These are phyloP conservation scores for Lepidium didymum DNA, from an alignment of 345 rosid genomes.

Conservation along the genomic window DNA sequence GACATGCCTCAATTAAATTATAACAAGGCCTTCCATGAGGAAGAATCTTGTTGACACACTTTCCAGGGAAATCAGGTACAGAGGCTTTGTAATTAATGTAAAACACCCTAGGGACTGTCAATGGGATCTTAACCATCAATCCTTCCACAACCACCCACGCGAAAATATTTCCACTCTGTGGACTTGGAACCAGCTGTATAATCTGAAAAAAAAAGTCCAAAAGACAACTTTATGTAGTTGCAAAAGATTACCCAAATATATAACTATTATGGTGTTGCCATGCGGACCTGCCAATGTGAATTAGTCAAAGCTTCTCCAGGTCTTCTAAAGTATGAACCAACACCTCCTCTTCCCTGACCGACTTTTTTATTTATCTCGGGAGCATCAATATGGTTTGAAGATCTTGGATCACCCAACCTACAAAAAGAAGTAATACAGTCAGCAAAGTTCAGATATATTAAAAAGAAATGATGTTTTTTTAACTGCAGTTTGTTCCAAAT, in stretches of 20 bases:
- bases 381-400: conserved; percentile 28
- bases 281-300: conserved; percentile 79
- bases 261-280: not conserved
- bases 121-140: conserved; percentile 84
- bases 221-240: conserved; percentile 9
- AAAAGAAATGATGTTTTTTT: conserved; percentile 4
- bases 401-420: conserved; percentile 43
- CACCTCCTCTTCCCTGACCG: conserved; percentile 45
- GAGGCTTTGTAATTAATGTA: conserved; percentile 73
- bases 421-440: conserved; percentile 21
- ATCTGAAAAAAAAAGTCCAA: conserved; percentile 46
- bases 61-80: conserved; percentile 63
- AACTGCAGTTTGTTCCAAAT: conserved; percentile 1
- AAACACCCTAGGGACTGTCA: conserved; percentile 69
- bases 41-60: conserved; percentile 69
- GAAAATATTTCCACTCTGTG: conserved; percentile 50
- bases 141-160: conserved; percentile 95
- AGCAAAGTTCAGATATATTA: not conserved
- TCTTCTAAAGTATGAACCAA: conserved; percentile 69
- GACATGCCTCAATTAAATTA: conserved; percentile 69
- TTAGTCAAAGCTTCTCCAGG: conserved; percentile 73
- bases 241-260: conserved; percentile 17
- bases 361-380: conserved; percentile 35
- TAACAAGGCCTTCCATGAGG: conserved; percentile 76
- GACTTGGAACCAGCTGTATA: conserved; percentile 66